A percentile compares a stretch with the other conserved stretches of the same genome.
These are phyloP conservation scores for Sporothrix brunneoviolacea DNA, from an alignment of 2,329 filamentous ascomycete genomes.

Conservation along the genomic window DNA sequence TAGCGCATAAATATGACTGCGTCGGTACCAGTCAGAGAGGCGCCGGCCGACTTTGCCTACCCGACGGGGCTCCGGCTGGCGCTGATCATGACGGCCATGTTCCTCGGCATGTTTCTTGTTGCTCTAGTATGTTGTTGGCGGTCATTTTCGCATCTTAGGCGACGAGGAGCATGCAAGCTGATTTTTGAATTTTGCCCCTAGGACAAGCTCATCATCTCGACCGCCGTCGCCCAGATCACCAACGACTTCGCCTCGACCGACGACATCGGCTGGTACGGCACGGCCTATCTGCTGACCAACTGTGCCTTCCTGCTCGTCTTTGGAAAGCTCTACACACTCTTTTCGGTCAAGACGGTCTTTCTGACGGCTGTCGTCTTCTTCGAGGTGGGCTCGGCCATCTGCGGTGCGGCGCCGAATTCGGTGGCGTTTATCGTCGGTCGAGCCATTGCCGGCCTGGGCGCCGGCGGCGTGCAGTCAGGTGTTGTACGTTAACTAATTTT, in stretches of 20 bases:
- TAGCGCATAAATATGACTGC: too few species aligned
- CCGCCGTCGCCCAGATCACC: slow-evolving; percentile 15
- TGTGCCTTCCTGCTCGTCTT: slow-evolving; percentile 29
- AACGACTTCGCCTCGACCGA: slow-evolving; percentile 13
- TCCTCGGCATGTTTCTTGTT: too few species aligned
- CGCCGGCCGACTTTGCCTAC: too few species aligned
- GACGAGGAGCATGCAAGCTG: too few species aligned
- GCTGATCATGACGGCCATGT: too few species aligned
- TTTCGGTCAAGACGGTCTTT: slow-evolving; percentile 28
- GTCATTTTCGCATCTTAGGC: too few species aligned
- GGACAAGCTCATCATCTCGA: slow-evolving; percentile 20
- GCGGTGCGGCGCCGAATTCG: slow-evolving; percentile 34
- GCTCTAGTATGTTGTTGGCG: too few species aligned
- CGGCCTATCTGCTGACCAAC: slow-evolving; percentile 15
- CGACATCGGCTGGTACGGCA: slow-evolving; percentile 18
- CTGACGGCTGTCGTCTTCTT: slow-evolving; percentile 28
- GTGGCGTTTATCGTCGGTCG: slow-evolving; percentile 35
- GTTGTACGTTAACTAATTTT: slow-evolving; percentile 10
- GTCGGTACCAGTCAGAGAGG: too few species aligned
- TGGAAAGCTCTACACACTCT: slow-evolving; percentile 35
- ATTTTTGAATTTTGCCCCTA: not conserved
- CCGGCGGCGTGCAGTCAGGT: slow-evolving; percentile 34
- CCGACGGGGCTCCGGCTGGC: too few species aligned
- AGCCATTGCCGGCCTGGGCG: slow-evolving; percentile 33
- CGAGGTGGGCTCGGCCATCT: slow-evolving; percentile 34